Base-by-base conservation (phyloP, 164 flowering plant species). In the Vitis rotundifolia region DNA sequence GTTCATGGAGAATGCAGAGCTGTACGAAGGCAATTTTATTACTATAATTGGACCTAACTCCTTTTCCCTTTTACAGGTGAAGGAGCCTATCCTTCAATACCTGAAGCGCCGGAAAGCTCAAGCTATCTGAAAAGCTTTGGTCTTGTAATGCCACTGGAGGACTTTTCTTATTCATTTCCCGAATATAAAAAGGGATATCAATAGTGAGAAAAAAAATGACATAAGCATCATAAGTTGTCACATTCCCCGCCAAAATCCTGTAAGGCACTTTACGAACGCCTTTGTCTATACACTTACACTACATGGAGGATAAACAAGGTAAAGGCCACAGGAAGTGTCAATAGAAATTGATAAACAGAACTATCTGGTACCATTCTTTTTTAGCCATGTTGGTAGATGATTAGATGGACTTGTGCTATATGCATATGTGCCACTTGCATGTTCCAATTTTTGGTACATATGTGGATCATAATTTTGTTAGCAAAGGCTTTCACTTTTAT, bases 51-150 rank as follows among this genome's bases (percentile, higher is more conserved):
- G 1, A 10, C 56, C 8, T 18, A 18, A 67, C 26, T 44, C 26
- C 55, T 11, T 51, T 37, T 56, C 49, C 10, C 58, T 28, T 63
- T 76, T 57, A 54, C 84, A 94, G 98, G 97, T 92, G n/a, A 92
- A 83, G 78, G 97, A 94, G 74, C 97, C 97, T 1, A 91, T 94
- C 57, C 79, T 84, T 51, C 97, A 91, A 71, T 77, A 80, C 56
- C 47, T 66, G 48, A 92, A 92, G 86, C 93, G 98, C 81, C 93
- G 84, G 84, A 92, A 79, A 78, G 77, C 89, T 63, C 84, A 73
- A 73, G 86, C 81, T 28, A 75, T 66, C 26, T 89, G 83, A 81
- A 67, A 63, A 63, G 52, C 37, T n/a, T 50, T 37, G 11, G 15
- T 52, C 49, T 13, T 10, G 22, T 47, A 54, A 26, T 11, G 10